Percentiles rank a stretch among this genome's conserved stretches.
Conservation (phyloP, 805 yeast species). For the Citeromyces matritensis region DNA sequence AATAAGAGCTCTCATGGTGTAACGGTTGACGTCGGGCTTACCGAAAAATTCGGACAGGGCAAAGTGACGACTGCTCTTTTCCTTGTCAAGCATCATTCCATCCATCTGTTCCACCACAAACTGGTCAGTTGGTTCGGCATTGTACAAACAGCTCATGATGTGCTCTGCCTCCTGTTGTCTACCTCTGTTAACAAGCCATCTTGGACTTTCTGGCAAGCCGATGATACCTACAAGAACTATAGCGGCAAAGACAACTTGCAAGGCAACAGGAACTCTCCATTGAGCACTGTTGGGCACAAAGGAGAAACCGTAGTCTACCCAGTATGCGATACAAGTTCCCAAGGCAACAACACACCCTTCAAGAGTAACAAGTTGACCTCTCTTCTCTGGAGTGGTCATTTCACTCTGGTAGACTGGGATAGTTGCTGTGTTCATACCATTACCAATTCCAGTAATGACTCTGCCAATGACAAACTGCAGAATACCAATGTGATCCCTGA, state of each 20-base stretch:
- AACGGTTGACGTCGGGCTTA: not conserved
- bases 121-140: conserved; percentile 4
- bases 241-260: conserved; percentile 23
- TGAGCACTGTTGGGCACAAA: conserved; percentile 18
- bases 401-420: conserved; percentile 32
- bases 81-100: conserved; percentile 4
- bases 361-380: conserved; percentile 22
- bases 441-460: conserved; percentile 27
- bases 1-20: conserved; percentile 21
- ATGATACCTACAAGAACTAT: conserved; percentile 9
- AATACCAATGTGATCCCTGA: conserved; percentile 10
- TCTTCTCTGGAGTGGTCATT: conserved; percentile 18
- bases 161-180: conserved; percentile 22
- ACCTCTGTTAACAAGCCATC: conserved; percentile 34
- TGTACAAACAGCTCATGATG: conserved; percentile 16
- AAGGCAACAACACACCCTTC: conserved; percentile 21
- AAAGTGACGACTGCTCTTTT: not conserved
- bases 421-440: conserved; percentile 26
- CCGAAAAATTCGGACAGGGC: conserved; percentile 1
- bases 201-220: conserved; percentile 33
- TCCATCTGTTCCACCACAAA: conserved; percentile 2
- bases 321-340: conserved; percentile 27
- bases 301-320: conserved; percentile 25
- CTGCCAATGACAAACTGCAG: conserved; percentile 25
- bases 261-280: conserved; percentile 30